Evolutionary conservation across 257 asterid genomes (phyloP).

Genomic region (Nicotiana tomentosiformis): DNA sequence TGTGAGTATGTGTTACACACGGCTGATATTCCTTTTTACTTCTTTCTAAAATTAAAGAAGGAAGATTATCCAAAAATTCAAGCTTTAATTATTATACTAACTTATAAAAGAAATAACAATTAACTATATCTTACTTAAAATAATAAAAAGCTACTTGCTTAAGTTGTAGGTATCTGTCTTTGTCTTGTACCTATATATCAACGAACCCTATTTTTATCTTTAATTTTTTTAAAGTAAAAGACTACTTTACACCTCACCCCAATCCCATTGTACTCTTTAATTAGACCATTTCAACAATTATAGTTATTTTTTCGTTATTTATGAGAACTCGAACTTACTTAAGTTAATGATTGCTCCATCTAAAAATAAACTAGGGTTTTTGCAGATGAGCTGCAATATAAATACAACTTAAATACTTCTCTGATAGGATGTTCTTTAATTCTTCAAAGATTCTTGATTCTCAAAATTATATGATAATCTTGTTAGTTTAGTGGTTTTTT

Average conservation of each 20-base stretch:
- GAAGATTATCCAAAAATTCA: background rate
- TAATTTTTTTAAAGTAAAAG: background rate
- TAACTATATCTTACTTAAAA: background rate
- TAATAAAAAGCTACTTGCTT: background rate
- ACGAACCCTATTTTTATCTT: background rate
- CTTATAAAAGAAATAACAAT: background rate
- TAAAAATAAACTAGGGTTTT: background rate
- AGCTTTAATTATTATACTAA: background rate
- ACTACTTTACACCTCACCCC: conserved; percentile 27
- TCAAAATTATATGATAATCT: background rate
- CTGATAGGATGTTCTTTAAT: background rate
- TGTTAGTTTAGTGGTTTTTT: background rate
- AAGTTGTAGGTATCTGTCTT: conserved; percentile 25
- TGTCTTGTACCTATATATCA: conserved; percentile 18
- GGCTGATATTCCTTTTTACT: background rate
- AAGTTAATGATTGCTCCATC: background rate
- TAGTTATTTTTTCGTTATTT: background rate
- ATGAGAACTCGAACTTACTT: too few relatives aligned
- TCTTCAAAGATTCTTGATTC: background rate
- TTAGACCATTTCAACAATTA: background rate
- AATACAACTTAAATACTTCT: background rate
- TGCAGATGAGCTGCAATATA: background rate
- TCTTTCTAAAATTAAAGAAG: too few relatives aligned
- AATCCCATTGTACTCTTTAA: conserved; percentile 7
- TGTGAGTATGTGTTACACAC: background rate